Evolutionary conservation across 2,329 filamentous ascomycete genomes (phyloP).

Genomic region (Trichophyton verrucosum): DNA sequence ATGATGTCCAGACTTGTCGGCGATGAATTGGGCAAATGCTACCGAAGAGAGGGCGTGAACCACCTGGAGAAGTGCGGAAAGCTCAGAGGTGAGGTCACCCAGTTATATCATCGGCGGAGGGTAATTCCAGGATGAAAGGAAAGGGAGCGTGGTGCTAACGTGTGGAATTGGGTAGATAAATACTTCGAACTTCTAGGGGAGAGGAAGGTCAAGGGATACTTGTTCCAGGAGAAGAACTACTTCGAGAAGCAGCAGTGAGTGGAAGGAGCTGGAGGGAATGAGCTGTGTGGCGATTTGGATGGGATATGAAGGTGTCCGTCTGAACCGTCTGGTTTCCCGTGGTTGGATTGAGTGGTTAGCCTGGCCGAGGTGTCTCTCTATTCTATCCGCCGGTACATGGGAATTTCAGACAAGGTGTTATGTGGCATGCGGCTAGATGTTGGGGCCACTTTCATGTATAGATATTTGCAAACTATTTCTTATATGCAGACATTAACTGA

Average conservation of each 20-base stretch:
- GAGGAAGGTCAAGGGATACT: slow-evolving; percentile 50
- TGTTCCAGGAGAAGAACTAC: slow-evolving; percentile 54
- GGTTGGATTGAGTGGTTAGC: neutral
- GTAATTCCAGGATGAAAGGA: too few species aligned
- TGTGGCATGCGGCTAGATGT: neutral
- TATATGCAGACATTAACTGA: neutral
- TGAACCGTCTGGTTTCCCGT: neutral
- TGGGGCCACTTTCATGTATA: neutral
- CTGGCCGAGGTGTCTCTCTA: too few species aligned
- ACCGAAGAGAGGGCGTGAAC: slow-evolving; percentile 52
- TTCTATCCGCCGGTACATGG: neutral
- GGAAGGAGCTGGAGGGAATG: neutral
- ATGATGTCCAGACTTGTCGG: slow-evolving; percentile 57
- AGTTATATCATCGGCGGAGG: neutral
- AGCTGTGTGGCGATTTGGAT: neutral
- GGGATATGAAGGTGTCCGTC: neutral
- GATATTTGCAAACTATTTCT: neutral
- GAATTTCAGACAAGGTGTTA: neutral
- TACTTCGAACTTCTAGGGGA: slow-evolving; percentile 54
- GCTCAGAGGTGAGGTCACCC: slow-evolving; percentile 43
- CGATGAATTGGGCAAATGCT: slow-evolving; percentile 57
- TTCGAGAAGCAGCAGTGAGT: slow-evolving; percentile 30
- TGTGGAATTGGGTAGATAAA: slow-evolving; percentile 38
- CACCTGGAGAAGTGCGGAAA: slow-evolving; percentile 56
- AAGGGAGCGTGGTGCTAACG: neutral